Percentiles rank a stretch among this genome's conserved stretches.
Conservation (phyloP, 2,329 filamentous ascomycete species). For the Capronia americana region DNA sequence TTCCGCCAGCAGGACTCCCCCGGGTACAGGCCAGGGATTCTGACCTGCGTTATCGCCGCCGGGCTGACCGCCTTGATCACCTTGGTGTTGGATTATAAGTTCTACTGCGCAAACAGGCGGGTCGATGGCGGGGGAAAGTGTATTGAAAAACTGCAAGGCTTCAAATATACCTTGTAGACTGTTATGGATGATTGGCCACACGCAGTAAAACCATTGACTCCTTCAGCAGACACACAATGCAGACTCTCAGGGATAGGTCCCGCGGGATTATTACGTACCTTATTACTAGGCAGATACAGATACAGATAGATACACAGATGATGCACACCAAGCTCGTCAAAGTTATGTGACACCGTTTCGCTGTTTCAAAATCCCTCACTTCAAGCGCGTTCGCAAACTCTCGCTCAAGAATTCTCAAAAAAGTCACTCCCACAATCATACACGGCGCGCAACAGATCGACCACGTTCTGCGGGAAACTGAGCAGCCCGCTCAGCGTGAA, state of each 20-base stretch:
- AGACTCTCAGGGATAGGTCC: too few relatives aligned
- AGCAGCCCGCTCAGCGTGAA: neutral
- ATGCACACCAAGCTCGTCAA: neutral
- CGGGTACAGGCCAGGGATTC: slow-evolving; percentile 45
- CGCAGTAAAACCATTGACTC: too few relatives aligned
- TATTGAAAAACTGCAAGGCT: slow-evolving; percentile 56
- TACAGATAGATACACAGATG: neutral
- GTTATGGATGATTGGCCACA: too few relatives aligned
- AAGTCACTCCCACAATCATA: neutral
- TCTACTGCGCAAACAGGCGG: slow-evolving; percentile 29
- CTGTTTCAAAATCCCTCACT: neutral
- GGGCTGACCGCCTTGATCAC: slow-evolving; percentile 28
- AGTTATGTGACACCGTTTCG: neutral
- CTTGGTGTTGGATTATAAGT: slow-evolving; percentile 27
- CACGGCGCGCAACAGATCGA: neutral
- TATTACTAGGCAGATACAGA: neutral
- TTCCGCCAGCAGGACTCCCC: slow-evolving; percentile 60
- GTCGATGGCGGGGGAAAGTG: slow-evolving; percentile 51
- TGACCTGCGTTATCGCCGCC: slow-evolving; percentile 36
- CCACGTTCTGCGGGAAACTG: neutral
- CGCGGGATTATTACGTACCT: neutral
- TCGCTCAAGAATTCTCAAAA: neutral
- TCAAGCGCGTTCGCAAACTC: neutral
- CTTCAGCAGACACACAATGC: too few relatives aligned
- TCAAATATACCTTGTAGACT: slow-evolving; percentile 45